These are phyloP conservation scores for Saxophila tyrrhenica DNA, from an alignment of 495 filamentous ascomycete species.

Conservation along the genomic window DNA sequence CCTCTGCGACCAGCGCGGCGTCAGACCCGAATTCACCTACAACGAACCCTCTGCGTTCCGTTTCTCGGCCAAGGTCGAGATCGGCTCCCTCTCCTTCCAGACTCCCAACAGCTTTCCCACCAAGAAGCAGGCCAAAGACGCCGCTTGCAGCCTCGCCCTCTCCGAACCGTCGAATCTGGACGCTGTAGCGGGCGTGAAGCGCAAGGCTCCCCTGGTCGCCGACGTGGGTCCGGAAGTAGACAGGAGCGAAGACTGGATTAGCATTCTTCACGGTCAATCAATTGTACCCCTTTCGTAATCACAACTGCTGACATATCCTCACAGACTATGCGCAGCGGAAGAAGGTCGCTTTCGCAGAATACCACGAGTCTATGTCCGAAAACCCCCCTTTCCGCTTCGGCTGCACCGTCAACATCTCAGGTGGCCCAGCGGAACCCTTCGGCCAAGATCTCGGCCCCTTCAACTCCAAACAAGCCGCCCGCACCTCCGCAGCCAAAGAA, in stretches of 20 bases:
- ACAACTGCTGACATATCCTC: neutral
- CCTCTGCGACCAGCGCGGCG: neutral
- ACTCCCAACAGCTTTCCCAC: neutral
- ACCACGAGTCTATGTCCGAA: constrained; percentile 14
- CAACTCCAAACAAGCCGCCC: constrained; percentile 20
- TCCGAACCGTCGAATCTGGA: neutral
- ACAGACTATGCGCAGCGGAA: constrained; percentile 5
- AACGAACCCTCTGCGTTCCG: neutral
- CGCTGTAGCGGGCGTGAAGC: neutral
- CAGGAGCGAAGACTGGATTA: constrained; percentile 7
- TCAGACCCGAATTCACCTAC: neutral
- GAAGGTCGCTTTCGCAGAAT: constrained; percentile 12
- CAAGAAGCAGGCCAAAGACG: constrained; percentile 20
- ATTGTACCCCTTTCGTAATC: neutral
- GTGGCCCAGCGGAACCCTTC: constrained; percentile 12
- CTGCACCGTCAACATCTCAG: constrained; percentile 6
- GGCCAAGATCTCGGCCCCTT: constrained; percentile 11
- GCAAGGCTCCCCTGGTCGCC: neutral
- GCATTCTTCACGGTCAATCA: constrained; percentile 9
- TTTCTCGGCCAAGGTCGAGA: neutral
- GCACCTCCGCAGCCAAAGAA: constrained; percentile 18
- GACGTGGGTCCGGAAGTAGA: neutral
- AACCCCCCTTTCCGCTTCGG: constrained; percentile 11
- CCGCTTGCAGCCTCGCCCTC: constrained; percentile 4
- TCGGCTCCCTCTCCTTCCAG: neutral